Conservation (phyloP, 352 stramenopile species). For the Blastocystis sp. region DNA sequence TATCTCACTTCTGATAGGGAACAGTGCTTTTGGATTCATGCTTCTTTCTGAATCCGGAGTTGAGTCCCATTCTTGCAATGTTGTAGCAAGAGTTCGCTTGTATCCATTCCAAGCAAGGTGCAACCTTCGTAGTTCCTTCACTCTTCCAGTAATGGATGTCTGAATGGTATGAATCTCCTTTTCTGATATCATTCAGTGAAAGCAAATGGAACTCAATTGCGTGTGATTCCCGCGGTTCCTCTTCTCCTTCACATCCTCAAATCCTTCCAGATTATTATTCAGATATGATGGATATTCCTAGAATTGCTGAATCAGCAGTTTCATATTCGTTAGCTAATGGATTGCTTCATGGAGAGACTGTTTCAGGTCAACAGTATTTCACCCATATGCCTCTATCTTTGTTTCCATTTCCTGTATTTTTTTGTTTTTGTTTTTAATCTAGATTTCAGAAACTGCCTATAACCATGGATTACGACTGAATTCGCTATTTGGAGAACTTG, state of each 20-base stretch:
- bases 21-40: neutral
- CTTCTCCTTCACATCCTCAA: neutral
- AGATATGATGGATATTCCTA: neutral
- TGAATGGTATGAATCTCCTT: neutral
- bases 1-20: neutral
- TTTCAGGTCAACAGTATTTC: slow-evolving; percentile 22
- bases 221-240: neutral
- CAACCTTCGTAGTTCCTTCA: neutral
- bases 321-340: slow-evolving; percentile 53
- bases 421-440: neutral
- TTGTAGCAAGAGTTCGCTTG: neutral
- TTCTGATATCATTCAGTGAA: neutral
- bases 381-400: slow-evolving; percentile 58
- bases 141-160: neutral
- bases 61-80: slow-evolving; percentile 4
- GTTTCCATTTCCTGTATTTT: slow-evolving; percentile 20
- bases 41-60: too few species aligned
- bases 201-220: neutral
- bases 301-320: neutral
- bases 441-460: slow-evolving; percentile 8
- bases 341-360: slow-evolving; percentile 45
- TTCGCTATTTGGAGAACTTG: slow-evolving; percentile 9
- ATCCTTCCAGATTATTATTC: neutral
- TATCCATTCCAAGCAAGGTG: neutral
- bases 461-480: neutral